Percentiles rank a stretch among this genome's conserved stretches.
phyloP scores from a whole-genome alignment of 257 asterid genomes.

The Sherardia arvensis region DNA sequence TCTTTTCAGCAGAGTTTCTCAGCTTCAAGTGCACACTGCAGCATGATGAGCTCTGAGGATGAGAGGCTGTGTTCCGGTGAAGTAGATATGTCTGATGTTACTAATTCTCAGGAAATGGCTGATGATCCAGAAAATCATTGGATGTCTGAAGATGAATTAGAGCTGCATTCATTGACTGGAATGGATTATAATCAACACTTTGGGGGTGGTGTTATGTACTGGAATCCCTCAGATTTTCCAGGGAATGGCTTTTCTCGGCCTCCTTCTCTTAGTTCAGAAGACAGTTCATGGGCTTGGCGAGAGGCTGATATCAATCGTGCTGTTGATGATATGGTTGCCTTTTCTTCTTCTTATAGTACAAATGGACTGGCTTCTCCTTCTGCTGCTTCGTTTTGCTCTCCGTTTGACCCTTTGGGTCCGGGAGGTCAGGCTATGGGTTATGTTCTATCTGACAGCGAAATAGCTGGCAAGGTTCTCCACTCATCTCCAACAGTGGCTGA shows the following conservation, averaged over 20 bases:
- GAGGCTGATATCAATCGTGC: constrained; percentile 93
- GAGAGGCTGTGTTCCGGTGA: constrained; percentile 67
- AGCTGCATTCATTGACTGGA: constrained; percentile 66
- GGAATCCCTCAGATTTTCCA: constrained; percentile 90
- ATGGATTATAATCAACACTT: constrained; percentile 86
- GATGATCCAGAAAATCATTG: constrained; percentile 86
- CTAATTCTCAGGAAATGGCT: constrained; percentile 51
- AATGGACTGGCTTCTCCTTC: constrained; percentile 98
- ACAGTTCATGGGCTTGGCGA: constrained; percentile 99
- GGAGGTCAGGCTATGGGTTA: constrained; percentile 73
- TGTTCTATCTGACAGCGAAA: constrained; percentile 81
- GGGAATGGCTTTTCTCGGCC: constrained; percentile 88
- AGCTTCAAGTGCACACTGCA: constrained; percentile 43
- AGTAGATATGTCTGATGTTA: constrained; percentile 50
- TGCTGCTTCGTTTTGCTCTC: constrained; percentile 88
- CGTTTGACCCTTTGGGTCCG: constrained; percentile 78
- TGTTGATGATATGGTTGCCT: constrained; percentile 99
- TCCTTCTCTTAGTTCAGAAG: constrained; percentile 98
- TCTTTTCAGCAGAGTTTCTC: constrained; percentile 55
- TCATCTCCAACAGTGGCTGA: constrained; percentile 65
- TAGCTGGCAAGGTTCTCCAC: constrained; percentile 73
- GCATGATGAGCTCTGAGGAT: constrained; percentile 65
- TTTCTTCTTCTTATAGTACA: constrained; percentile 96
- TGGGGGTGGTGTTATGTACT: constrained; percentile 99
- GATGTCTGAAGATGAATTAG: constrained; percentile 96